phyloP scores from a whole-genome alignment of 208 protist species.

The Leishmania lainsoni region DNA sequence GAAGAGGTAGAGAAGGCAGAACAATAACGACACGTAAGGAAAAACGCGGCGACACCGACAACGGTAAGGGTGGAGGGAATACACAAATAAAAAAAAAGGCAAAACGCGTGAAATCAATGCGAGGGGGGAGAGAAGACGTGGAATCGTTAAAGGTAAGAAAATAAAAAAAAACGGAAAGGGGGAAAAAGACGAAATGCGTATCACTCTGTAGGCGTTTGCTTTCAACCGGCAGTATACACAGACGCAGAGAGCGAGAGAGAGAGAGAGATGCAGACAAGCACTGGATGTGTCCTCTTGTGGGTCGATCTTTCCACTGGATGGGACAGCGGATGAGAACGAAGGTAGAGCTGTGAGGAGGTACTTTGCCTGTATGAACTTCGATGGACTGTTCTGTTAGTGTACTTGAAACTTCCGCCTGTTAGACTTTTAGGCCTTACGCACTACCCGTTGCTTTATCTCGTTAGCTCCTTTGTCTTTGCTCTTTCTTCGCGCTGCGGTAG shows the following conservation, averaged over 20 bases:
- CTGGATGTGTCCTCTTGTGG: neutral
- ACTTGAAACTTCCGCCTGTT: neutral
- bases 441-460: neutral
- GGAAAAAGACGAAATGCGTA: conserved; percentile 4
- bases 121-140: neutral
- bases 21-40: neutral
- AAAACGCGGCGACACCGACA: neutral
- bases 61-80: neutral
- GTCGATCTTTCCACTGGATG: neutral
- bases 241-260: too few relatives aligned
- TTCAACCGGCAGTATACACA: neutral
- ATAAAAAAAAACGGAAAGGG: neutral
- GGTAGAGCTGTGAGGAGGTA: neutral
- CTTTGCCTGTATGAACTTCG: neutral
- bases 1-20: neutral
- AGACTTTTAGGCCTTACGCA: neutral
- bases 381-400: neutral
- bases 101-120: neutral
- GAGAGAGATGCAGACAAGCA: too few relatives aligned
- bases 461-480: neutral
- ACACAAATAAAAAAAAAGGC: neutral
- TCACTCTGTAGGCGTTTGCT: too few relatives aligned
- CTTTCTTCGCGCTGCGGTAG: neutral
- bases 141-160: conserved; percentile 1
- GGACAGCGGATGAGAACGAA: neutral